These are phyloP conservation scores for Penicillium sp. DNA, from an alignment of 2,329 filamentous ascomycete species.

Conservation along the genomic window DNA sequence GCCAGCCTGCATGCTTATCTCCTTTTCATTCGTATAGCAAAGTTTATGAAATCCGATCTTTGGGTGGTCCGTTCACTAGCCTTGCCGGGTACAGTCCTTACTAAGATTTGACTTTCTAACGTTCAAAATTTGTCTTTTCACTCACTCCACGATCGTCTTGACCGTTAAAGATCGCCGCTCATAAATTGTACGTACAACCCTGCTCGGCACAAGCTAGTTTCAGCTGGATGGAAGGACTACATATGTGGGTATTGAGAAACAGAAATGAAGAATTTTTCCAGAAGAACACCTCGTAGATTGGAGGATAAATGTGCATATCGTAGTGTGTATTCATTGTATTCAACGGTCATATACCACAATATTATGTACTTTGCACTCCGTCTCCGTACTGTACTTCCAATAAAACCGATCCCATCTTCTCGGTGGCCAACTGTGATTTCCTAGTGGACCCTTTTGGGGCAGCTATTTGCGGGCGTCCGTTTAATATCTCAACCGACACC, in stretches of 20 bases:
- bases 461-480: slow-evolving; percentile 22
- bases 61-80: slow-evolving; percentile 11
- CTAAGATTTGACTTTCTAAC: slow-evolving; percentile 8
- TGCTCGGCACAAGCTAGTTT: background rate
- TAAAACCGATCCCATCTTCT: background rate
- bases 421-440: slow-evolving; percentile 19
- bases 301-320: background rate
- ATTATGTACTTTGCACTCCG: background rate
- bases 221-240: background rate
- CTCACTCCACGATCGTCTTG: background rate
- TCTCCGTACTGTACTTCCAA: background rate
- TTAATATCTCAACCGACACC: slow-evolving; percentile 29
- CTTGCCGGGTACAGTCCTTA: slow-evolving; percentile 1
- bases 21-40: background rate
- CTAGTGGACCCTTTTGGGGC: slow-evolving; percentile 27
- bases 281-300: background rate
- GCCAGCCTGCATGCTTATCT: background rate
- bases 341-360: slow-evolving; percentile 2
- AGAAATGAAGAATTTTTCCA: background rate
- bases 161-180: slow-evolving; percentile 1
- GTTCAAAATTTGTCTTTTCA: background rate
- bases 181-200: background rate
- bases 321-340: background rate
- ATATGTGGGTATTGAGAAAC: background rate
- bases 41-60: slow-evolving; percentile 2